phyloP scores from a whole-genome alignment of 768 basidiomycete genomes.

The Terana coerulea region DNA sequence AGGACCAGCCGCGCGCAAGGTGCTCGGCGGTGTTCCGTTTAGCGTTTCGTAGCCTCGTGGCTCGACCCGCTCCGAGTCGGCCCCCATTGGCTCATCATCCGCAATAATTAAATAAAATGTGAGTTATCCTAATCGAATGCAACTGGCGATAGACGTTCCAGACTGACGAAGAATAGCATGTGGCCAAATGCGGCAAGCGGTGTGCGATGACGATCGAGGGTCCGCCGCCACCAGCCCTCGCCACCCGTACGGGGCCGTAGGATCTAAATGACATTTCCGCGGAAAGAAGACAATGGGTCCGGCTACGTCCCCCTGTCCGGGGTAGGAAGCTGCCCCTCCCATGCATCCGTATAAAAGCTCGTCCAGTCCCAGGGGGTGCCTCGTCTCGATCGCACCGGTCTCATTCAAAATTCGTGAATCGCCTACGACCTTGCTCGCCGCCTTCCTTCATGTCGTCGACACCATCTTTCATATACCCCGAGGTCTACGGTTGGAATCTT shows the following conservation, averaged over 20 bases:
- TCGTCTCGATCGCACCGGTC: not conserved
- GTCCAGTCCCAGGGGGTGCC: not conserved
- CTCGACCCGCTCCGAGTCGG: no score
- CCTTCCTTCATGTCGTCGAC: slow-evolving; percentile 2
- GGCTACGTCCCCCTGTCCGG: slow-evolving; percentile 4
- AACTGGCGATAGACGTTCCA: slow-evolving; percentile 12
- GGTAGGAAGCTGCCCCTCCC: slow-evolving; percentile 6
- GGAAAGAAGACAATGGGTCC: slow-evolving; percentile 8
- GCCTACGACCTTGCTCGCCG: not conserved
- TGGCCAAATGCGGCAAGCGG: not conserved
- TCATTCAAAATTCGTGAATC: not conserved
- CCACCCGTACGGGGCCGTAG: slow-evolving; percentile 9
- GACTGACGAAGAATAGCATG: slow-evolving; percentile 4
- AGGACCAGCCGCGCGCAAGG: not conserved
- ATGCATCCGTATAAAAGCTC: slow-evolving; percentile 4
- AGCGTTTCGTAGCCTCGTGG: slow-evolving; percentile 16
- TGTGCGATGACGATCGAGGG: slow-evolving; percentile 13
- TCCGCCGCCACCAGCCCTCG: slow-evolving; percentile 1
- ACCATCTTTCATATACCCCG: not conserved
- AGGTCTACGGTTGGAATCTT: slow-evolving; percentile 3
- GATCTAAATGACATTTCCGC: slow-evolving; percentile 9
- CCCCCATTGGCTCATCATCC: slow-evolving; percentile 5
- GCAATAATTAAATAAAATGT: slow-evolving; percentile 7
- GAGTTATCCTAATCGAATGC: slow-evolving; percentile 4
- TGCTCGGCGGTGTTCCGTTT: slow-evolving; percentile 5